These are phyloP conservation scores for Chenopodium quinoa DNA, from an alignment of 148 eudicot species.

Conservation along the genomic window DNA sequence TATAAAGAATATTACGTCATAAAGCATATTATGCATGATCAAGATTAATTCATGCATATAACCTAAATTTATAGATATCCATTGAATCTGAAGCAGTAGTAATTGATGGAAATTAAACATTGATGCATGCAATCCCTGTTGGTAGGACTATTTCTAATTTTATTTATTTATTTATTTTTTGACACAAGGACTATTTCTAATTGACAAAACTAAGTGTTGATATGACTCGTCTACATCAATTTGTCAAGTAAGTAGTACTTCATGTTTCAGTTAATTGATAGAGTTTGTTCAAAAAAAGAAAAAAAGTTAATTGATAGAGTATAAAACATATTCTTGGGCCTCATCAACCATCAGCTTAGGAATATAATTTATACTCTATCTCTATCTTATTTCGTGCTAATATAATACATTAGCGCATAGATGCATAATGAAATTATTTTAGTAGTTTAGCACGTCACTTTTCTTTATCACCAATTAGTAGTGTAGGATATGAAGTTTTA, in stretches of 20 bases:
- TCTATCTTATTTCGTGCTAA: no score
- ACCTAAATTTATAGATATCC: not conserved
- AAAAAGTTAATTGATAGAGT: not conserved
- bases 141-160: not conserved
- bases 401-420: no score
- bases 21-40: not conserved
- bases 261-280: not conserved
- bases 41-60: conserved; percentile 13
- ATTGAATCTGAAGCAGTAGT: conserved; percentile 10
- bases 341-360: no score
- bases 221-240: conserved; percentile 6
- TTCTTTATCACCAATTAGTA: not conserved
- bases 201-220: not conserved
- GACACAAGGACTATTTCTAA: not conserved
- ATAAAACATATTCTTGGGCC: no score
- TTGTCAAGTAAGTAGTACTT: not conserved
- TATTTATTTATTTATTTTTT: no score
- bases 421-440: no score
- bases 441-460: not conserved
- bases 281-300: no score
- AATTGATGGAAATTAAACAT: not conserved
- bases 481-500: no score
- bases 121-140: conserved; percentile 3
- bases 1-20: not conserved
- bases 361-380: no score